phyloP scores from a whole-genome alignment of 208 protist genomes.

The Vickermania ingenoplastis region DNA sequence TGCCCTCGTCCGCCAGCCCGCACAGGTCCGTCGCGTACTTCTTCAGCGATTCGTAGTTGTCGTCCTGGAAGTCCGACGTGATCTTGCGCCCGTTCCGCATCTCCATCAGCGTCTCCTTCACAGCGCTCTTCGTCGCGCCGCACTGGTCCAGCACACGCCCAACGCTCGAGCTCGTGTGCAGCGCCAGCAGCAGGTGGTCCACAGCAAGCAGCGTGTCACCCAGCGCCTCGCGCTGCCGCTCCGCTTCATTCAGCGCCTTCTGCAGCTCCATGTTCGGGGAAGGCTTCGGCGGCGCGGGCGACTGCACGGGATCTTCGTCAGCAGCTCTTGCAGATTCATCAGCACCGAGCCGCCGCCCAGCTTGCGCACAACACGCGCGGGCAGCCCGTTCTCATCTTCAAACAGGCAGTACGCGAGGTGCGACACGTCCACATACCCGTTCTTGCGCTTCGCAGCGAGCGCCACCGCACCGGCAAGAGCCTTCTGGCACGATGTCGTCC shows the following conservation, averaged over 20 bases:
- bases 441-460: conserved; percentile 40
- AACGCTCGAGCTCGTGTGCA: conserved; percentile 56
- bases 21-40: conserved; percentile 91
- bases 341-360: conserved; percentile 36
- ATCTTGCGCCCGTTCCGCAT: conserved; percentile 83
- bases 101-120: conserved; percentile 52
- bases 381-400: conserved; percentile 46
- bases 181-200: conserved; percentile 69
- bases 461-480: conserved; percentile 31
- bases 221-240: conserved; percentile 63
- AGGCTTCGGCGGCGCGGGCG: conserved; percentile 47
- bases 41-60: conserved; percentile 82
- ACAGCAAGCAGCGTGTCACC: conserved; percentile 65
- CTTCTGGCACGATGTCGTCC: conserved; percentile 47
- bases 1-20: conserved; percentile 65
- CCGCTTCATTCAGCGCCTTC: conserved; percentile 64
- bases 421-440: conserved; percentile 49
- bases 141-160: conserved; percentile 51
- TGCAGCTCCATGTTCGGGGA: conserved; percentile 65
- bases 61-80: conserved; percentile 62
- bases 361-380: conserved; percentile 53
- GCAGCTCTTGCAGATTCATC: conserved; percentile 31
- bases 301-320: conserved; percentile 45
- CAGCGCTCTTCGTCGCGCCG: conserved; percentile 42
- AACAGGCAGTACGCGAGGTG: conserved; percentile 57